Base-by-base conservation (phyloP, 2,329 filamentous ascomycete genomes). In the Sclerotinia borealis region DNA sequence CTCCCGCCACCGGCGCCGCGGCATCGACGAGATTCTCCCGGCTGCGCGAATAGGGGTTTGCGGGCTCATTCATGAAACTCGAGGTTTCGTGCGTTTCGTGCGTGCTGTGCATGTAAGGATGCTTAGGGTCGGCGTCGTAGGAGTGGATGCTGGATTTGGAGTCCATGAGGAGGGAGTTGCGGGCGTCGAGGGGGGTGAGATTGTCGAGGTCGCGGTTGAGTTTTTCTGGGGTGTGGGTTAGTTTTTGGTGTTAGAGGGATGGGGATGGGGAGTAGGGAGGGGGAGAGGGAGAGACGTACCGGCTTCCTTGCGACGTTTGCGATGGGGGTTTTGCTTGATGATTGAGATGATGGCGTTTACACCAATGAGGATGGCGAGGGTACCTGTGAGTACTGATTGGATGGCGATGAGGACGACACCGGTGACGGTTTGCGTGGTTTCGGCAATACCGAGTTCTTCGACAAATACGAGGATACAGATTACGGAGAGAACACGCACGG, bases 401-500 rank as follows among this genome's bases (percentile, higher is more conserved):
- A 98, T 83, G n/a, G 88, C 91, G 68, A 98, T 95, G 64, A 99
- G 83, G 19, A 92, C 91, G n/a, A 98, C 85, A 62, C 95, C 95
- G 19, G 91, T 93, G 56, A 98, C 85, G 0, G 95, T 98, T 80
- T 97, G 92, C 11, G 93, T 97, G 11, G 93, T 96, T 76, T 97
- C 88, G 7, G 87, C 83, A 69, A 99, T 88, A 63, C 90, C 91
- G 61, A 99, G 86, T 77, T 98, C 89, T 74, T 98, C 90, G 34
- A 98, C 93, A 71, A 98, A 99, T 59, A 98, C 82, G 68, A 99
- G 79, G 70, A 98, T 91, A 78, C 93, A 96, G 61, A 85, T 83
- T 8, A 97, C 90, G 0, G 93, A 97, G 58, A 97, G 79, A 15
- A 96, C 89, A 49, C 95, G 90, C 22, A 97, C 92, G 43, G 90